These are phyloP conservation scores for Lolium rigidum DNA, from an alignment of 176 grass and related monocot genomes.

Conservation along the genomic window DNA sequence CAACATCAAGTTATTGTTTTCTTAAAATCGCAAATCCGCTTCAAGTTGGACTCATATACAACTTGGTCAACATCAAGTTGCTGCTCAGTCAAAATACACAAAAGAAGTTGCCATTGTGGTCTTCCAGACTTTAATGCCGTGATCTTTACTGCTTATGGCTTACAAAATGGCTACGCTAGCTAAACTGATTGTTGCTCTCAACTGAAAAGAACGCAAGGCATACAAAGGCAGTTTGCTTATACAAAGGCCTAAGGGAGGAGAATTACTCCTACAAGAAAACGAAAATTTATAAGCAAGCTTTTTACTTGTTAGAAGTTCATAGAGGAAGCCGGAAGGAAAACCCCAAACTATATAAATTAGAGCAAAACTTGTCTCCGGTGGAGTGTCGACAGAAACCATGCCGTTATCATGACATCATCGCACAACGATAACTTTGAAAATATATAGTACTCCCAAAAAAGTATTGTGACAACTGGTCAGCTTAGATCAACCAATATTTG, in stretches of 20 bases:
- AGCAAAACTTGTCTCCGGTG: background rate
- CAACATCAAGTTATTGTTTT: background rate
- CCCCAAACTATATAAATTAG: background rate
- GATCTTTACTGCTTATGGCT: background rate
- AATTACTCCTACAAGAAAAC: background rate
- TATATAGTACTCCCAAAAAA: background rate
- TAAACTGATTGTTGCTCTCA: background rate
- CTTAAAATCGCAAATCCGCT: background rate
- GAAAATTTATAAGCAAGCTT: background rate
- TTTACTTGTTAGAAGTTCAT: background rate
- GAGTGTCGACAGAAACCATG: background rate
- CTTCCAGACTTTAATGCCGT: background rate
- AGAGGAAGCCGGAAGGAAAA: background rate
- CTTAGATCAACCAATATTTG: background rate
- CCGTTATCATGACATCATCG: background rate
- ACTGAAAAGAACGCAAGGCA: background rate
- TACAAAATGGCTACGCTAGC: too few relatives aligned
- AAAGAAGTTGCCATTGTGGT: background rate
- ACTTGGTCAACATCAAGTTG: background rate
- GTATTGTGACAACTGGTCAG: background rate
- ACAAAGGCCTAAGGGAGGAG: background rate
- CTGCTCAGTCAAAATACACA: background rate
- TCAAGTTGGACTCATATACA: background rate
- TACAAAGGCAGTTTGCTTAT: background rate
- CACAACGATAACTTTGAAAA: background rate